Percentiles rank a stretch among this genome's conserved stretches.
Conservation (phyloP, 2,329 filamentous ascomycete species). For the Pseudogymnoascus sp. region DNA sequence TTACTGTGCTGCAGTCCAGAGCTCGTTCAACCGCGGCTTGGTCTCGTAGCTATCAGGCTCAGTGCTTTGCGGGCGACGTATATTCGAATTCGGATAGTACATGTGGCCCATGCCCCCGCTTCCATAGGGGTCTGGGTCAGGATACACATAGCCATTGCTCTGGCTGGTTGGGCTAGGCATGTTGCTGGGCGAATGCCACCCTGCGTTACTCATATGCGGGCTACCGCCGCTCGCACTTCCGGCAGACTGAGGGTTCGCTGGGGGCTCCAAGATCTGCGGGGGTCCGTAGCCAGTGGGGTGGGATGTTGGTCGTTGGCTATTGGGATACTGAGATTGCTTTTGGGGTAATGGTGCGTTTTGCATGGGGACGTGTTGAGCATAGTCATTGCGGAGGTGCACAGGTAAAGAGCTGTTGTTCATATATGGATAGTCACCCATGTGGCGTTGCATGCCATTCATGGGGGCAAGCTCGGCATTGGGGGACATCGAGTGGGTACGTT, state of each 20-base stretch:
- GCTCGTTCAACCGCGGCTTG: constrained; percentile 49
- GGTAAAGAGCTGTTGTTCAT: constrained; percentile 74
- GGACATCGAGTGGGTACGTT: constrained; percentile 72
- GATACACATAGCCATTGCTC: constrained; percentile 66
- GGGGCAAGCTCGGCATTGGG: constrained; percentile 69
- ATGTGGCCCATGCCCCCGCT: constrained; percentile 55
- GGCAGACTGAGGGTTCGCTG: constrained; percentile 61
- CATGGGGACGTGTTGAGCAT: constrained; percentile 35
- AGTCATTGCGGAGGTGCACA: constrained; percentile 69
- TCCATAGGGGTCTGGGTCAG: constrained; percentile 71
- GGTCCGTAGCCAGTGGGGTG: constrained; percentile 80
- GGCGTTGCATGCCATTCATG: constrained; percentile 58
- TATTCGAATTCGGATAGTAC: constrained; percentile 64
- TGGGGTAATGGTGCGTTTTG: constrained; percentile 59
- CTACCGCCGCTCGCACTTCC: constrained; percentile 67
- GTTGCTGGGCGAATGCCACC: constrained; percentile 71
- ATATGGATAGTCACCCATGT: constrained; percentile 57
- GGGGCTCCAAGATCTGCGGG: constrained; percentile 69
- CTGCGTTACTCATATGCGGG: constrained; percentile 66
- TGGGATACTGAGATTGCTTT: neutral
- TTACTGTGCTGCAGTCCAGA: constrained; percentile 47
- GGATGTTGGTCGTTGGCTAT: constrained; percentile 60
- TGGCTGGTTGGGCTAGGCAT: constrained; percentile 55
- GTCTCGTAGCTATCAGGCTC: constrained; percentile 60
- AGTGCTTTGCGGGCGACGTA: constrained; percentile 68